Base-by-base conservation (phyloP, 2,329 filamentous ascomycete species). In the Aphanocladium album region DNA sequence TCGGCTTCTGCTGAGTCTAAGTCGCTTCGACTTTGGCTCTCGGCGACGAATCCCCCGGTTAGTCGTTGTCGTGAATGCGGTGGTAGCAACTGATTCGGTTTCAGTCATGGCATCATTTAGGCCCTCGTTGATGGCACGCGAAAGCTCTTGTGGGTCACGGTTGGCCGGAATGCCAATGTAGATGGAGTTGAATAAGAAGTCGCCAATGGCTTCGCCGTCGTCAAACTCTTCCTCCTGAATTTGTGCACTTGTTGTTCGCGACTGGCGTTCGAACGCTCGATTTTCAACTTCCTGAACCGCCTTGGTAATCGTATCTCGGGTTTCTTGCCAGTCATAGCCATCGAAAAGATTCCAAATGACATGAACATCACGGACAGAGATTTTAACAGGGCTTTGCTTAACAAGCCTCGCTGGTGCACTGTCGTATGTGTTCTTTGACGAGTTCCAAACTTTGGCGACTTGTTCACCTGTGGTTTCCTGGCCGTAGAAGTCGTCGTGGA, bases 331-430 rank as follows among this genome's bases (percentile, higher is more conserved):
- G 74, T 99, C 96, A 71, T 96, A 99, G 1, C 95, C 95, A 77
- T 99, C 95, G 73, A 95, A 97, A 1, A 99, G 79, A 69, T 99
- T 96, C 95, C 95, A 99, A 62, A 98, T 97, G 56, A 97, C 79
- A 71, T 98, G 91, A 6, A 96, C 88, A 69, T 97, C 91, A 27
- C 90, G 87, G 17, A 98, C 83, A 5, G 86, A 86, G 2, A 97
- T 80, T 64, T 86, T 87, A 16, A 99, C 76, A 6, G 93, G 91
- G 63, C 88, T 90, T 57, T 80, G 80, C 43, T 81, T 80, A 9
- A 87, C 78, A 63, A 88, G 85, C 11, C 77, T 72, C 54, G 84
- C 80, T 47, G 89, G 87, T 1, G 84, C 81, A 46, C 81, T 78
- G 58, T 89, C 87, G 67, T 95, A 95, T 1, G 83, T 85, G 67